phyloP scores from a whole-genome alignment of 306 rosid genomes.

The Medicago ruthenica region DNA sequence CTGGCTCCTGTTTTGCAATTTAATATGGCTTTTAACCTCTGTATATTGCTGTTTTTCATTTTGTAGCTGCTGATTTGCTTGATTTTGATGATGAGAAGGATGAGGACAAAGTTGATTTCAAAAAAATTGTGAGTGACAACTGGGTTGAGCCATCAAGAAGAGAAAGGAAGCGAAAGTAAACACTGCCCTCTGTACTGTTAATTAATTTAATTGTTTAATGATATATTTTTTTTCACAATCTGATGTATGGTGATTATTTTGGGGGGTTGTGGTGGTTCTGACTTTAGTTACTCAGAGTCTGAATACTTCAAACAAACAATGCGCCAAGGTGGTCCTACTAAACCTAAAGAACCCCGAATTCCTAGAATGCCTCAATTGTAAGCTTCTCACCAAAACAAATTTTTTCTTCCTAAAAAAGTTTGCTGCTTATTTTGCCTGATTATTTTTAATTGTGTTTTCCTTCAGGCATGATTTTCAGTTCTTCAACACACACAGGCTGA shows the following conservation, averaged over 20 bases:
- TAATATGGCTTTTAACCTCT: conserved; percentile 15
- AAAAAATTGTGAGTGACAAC: conserved; percentile 92
- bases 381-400: conserved; percentile 44
- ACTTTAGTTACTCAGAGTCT: conserved; percentile 85
- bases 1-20: neutral
- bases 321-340: conserved; percentile 96
- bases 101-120: conserved; percentile 88
- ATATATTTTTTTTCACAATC: neutral
- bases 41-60: conserved; percentile 39
- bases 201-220: conserved; percentile 18
- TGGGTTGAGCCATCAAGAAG: conserved; percentile 98
- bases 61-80: conserved; percentile 91
- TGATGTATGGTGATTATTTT: conserved; percentile 29
- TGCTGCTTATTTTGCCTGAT: conserved; percentile 12
- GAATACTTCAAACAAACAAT: conserved; percentile 97
- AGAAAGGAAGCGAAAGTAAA: conserved; percentile 97
- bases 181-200: conserved; percentile 3
- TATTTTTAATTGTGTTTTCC: conserved; percentile 32
- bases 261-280: conserved; percentile 1
- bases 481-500: conserved; percentile 90
- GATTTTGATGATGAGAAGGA: conserved; percentile 99
- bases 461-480: conserved; percentile 95
- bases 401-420: neutral
- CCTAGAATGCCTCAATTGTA: conserved; percentile 99
- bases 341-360: conserved; percentile 95